Evolutionary conservation across 305 asterid species (phyloP).

Genomic region (Fraxinus nigra): DNA sequence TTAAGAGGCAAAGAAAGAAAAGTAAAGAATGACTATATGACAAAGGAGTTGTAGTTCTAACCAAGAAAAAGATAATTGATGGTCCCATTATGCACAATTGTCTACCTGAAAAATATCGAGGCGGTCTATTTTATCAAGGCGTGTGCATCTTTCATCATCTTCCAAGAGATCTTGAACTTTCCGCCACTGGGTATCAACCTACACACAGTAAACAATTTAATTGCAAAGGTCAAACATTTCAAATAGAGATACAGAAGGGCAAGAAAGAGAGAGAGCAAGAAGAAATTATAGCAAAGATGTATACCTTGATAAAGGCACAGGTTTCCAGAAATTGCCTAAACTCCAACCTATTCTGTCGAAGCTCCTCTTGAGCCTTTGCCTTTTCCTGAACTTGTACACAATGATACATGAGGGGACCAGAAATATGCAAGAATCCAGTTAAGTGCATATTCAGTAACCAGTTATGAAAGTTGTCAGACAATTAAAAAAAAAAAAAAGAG

Average conservation of each 20-base stretch:
- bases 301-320: constrained; percentile 83
- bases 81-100: constrained; percentile 17
- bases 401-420: not conserved
- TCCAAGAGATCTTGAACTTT: constrained; percentile 93
- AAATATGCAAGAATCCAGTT: not conserved
- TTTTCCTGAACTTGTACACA: constrained; percentile 60
- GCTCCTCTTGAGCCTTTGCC: constrained; percentile 89
- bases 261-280: not conserved
- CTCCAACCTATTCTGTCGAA: constrained; percentile 64
- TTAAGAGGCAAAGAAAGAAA: constrained; percentile 3
- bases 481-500: not conserved
- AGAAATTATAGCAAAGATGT: constrained; percentile 4
- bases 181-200: constrained; percentile 98
- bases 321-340: constrained; percentile 82
- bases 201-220: constrained; percentile 18
- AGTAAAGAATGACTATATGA: not conserved
- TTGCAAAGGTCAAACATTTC: constrained; percentile 1
- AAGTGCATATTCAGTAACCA: not conserved
- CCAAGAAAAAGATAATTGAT: not conserved
- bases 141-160: constrained; percentile 90
- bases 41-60: constrained; percentile 4
- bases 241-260: constrained; percentile 10
- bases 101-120: constrained; percentile 88
- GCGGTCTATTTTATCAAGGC: constrained; percentile 88
- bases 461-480: not conserved